Conservation (phyloP, 108 stramenopile species). For the Seminavis robusta region DNA sequence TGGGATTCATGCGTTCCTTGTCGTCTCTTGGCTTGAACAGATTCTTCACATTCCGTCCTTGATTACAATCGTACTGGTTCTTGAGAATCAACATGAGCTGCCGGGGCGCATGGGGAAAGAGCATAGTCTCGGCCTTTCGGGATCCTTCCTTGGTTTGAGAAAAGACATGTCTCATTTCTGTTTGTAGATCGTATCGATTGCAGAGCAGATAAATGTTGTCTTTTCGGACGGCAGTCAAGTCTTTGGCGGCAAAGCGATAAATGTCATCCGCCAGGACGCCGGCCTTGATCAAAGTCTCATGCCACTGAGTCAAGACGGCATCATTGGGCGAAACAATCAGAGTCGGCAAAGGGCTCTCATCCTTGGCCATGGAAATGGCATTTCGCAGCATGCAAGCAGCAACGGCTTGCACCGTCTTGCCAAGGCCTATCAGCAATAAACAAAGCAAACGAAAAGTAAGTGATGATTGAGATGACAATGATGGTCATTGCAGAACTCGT, state of each 20-base stretch:
- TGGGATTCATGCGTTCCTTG: slow-evolving; percentile 7
- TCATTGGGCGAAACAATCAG: slow-evolving; percentile 41
- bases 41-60: slow-evolving; percentile 25
- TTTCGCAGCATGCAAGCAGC: slow-evolving; percentile 29
- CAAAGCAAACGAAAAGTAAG: not conserved
- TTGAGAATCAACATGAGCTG: slow-evolving; percentile 9
- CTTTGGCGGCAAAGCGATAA: not conserved
- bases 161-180: slow-evolving; percentile 18
- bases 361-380: slow-evolving; percentile 1
- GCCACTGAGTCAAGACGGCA: slow-evolving; percentile 39
- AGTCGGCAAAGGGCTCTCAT: slow-evolving; percentile 16
- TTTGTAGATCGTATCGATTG: slow-evolving; percentile 31
- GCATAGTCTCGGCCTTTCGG: not conserved
- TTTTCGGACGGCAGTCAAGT: slow-evolving; percentile 6
- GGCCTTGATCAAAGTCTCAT: slow-evolving; percentile 15
- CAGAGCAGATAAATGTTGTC: slow-evolving; percentile 15
- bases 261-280: slow-evolving; percentile 17
- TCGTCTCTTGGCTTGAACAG: not conserved
- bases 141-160: not conserved
- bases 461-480: not conserved
- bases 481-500: not conserved
- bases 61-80: slow-evolving; percentile 25
- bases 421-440: slow-evolving; percentile 3
- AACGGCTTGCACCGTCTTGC: slow-evolving; percentile 31
- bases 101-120: slow-evolving; percentile 12